phyloP scores from a whole-genome alignment of 192 early-diverging fungal species.

The Coemansia sp. region DNA sequence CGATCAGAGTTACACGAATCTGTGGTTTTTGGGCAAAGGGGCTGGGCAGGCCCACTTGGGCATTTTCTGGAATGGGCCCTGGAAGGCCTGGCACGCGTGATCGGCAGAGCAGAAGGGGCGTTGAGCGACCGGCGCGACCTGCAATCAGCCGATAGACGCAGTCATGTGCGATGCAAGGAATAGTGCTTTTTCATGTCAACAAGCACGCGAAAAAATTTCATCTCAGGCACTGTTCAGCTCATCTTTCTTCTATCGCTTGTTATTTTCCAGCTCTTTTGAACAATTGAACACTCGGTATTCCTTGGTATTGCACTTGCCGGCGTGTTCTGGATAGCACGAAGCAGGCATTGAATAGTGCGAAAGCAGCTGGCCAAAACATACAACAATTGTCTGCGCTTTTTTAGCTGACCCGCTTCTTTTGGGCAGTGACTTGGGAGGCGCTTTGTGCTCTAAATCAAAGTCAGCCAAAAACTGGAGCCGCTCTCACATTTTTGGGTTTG shows the following conservation, averaged over 20 bases:
- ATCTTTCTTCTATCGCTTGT: background rate
- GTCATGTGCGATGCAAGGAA: slow-evolving; percentile 4
- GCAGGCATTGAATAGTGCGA: background rate
- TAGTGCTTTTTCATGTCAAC: slow-evolving; percentile 1
- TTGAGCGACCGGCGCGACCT: background rate
- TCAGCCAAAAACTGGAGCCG: background rate
- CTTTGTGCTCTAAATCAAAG: background rate
- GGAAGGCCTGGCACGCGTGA: background rate
- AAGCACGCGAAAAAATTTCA: background rate
- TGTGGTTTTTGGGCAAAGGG: no score
- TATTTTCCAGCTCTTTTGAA: slow-evolving; percentile 4
- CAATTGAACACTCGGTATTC: background rate
- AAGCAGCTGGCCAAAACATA: background rate
- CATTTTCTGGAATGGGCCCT: no score
- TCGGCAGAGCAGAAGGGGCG: background rate
- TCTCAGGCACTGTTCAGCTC: background rate
- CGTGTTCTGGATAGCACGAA: background rate
- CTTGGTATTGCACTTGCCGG: background rate
- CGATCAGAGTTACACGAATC: no score
- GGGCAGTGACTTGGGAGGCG: background rate
- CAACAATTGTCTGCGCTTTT: background rate
- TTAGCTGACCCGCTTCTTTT: background rate
- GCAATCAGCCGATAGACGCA: background rate
- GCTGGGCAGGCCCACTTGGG: no score
- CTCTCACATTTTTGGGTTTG: background rate